These are phyloP conservation scores for Stagonosporopsis tanaceti DNA, from an alignment of 2,329 filamentous ascomycete species.

Conservation along the genomic window DNA sequence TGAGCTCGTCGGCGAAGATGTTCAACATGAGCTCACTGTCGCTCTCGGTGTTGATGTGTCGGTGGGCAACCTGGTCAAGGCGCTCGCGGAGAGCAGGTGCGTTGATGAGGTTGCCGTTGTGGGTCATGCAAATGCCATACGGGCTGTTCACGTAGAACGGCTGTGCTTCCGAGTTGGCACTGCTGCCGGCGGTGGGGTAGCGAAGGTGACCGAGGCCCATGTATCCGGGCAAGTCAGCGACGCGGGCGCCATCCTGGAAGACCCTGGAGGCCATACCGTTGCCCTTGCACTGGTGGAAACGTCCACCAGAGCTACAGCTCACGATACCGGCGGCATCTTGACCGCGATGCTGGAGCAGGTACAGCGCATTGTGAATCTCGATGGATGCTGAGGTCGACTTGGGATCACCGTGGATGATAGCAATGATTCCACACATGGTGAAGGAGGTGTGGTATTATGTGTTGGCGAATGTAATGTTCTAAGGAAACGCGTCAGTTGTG, in stretches of 20 bases:
- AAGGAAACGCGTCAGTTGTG: slow-evolving; percentile 32
- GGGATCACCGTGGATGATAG: slow-evolving; percentile 56
- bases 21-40: slow-evolving; percentile 90
- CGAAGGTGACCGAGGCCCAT: slow-evolving; percentile 88
- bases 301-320: slow-evolving; percentile 75
- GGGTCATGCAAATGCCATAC: slow-evolving; percentile 80
- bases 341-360: slow-evolving; percentile 65
- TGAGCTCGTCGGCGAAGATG: slow-evolving; percentile 83
- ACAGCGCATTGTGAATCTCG: slow-evolving; percentile 55
- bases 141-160: slow-evolving; percentile 91
- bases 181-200: slow-evolving; percentile 89
- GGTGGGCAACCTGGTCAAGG: slow-evolving; percentile 79
- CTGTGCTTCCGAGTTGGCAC: slow-evolving; percentile 84
- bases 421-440: slow-evolving; percentile 62
- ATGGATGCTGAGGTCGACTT: slow-evolving; percentile 51
- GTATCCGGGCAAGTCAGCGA: slow-evolving; percentile 79
- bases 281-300: slow-evolving; percentile 89
- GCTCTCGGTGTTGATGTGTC: slow-evolving; percentile 89
- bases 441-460: slow-evolving; percentile 13
- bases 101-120: slow-evolving; percentile 92
- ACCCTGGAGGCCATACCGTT: slow-evolving; percentile 87
- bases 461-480: slow-evolving; percentile 20
- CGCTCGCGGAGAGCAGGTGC: slow-evolving; percentile 72
- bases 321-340: slow-evolving; percentile 91
- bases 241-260: slow-evolving; percentile 79